Evolutionary conservation across 2,329 filamentous ascomycete genomes (phyloP).

Genomic region (Endocalyx cinctus): DNA sequence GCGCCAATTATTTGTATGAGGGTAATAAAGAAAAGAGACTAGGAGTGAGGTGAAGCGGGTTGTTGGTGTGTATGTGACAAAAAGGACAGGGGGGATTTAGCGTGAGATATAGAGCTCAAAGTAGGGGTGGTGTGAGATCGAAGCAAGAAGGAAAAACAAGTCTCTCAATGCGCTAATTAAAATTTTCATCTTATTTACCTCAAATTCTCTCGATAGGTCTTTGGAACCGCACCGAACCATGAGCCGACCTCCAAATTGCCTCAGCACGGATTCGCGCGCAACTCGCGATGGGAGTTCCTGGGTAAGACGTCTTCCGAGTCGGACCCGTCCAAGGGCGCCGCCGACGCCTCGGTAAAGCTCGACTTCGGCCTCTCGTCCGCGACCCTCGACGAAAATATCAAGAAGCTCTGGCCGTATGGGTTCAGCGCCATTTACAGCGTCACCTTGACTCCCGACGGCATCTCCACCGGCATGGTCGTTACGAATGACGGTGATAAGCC

Average conservation of each 20-base stretch:
- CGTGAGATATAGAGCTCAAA: too few relatives aligned
- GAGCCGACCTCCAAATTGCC: slow-evolving; percentile 74
- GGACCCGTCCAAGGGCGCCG: slow-evolving; percentile 49
- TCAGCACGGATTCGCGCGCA: slow-evolving; percentile 93
- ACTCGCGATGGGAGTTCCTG: slow-evolving; percentile 86
- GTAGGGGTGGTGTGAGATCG: too few relatives aligned
- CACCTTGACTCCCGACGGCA: slow-evolving; percentile 67
- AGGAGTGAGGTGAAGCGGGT: too few relatives aligned
- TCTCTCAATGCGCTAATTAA: background rate
- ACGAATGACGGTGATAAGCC: slow-evolving; percentile 78
- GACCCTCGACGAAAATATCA: slow-evolving; percentile 64
- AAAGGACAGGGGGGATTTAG: too few relatives aligned
- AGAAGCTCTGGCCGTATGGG: slow-evolving; percentile 74
- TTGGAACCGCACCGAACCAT: slow-evolving; percentile 75
- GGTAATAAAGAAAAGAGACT: background rate
- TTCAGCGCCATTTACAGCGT: slow-evolving; percentile 94
- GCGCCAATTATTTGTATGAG: too few relatives aligned
- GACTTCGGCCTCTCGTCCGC: slow-evolving; percentile 85
- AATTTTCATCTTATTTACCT: background rate
- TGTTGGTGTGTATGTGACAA: too few relatives aligned
- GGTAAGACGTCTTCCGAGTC: slow-evolving; percentile 76
- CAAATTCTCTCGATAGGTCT: slow-evolving; percentile 69
- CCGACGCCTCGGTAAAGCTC: slow-evolving; percentile 75
- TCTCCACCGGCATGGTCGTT: slow-evolving; percentile 80
- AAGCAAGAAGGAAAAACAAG: too few relatives aligned